These are phyloP conservation scores for Zygoascus flipseniorum DNA, from an alignment of 805 yeast genomes.

Conservation along the genomic window DNA sequence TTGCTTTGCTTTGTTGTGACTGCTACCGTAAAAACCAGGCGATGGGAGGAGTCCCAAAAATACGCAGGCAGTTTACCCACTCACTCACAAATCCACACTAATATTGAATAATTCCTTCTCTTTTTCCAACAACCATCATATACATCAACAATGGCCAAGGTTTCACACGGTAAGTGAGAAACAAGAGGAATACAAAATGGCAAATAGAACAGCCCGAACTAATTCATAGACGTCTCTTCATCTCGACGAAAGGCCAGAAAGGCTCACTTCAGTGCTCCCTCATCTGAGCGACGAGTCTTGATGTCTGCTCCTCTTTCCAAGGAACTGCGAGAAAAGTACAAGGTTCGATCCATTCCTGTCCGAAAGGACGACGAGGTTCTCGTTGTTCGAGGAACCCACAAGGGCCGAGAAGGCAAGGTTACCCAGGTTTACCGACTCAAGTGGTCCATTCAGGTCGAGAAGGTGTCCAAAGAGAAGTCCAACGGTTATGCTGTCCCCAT, in stretches of 20 bases:
- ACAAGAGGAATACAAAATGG: not conserved
- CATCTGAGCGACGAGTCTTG: constrained; percentile 87
- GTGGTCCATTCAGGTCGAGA: constrained; percentile 92
- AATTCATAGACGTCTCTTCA: constrained; percentile 80
- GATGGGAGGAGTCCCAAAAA: not conserved
- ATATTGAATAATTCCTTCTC: not conserved
- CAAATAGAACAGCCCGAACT: not conserved
- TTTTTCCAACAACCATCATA: constrained; percentile 1
- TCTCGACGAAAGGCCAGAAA: constrained; percentile 99
- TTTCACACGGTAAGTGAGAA: constrained; percentile 45
- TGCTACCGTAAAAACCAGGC: constrained; percentile 1
- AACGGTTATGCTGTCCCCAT: constrained; percentile 96
- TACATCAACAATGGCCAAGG: constrained; percentile 46
- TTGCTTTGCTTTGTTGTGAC: not conserved
- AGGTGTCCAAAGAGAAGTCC: constrained; percentile 95
- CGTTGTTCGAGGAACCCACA: constrained; percentile 97
- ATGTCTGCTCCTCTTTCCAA: constrained; percentile 98
- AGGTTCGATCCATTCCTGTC: constrained; percentile 91
- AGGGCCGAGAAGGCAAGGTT: constrained; percentile 98
- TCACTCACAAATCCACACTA: not conserved
- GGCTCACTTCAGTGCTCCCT: constrained; percentile 98
- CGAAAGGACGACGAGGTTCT: constrained; percentile 95
- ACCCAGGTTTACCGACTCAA: constrained; percentile 98
- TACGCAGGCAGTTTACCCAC: not conserved
- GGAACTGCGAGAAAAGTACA: constrained; percentile 97